Base-by-base conservation (phyloP, 2,329 filamentous ascomycete species). In the Sporothrix sp. region DNA sequence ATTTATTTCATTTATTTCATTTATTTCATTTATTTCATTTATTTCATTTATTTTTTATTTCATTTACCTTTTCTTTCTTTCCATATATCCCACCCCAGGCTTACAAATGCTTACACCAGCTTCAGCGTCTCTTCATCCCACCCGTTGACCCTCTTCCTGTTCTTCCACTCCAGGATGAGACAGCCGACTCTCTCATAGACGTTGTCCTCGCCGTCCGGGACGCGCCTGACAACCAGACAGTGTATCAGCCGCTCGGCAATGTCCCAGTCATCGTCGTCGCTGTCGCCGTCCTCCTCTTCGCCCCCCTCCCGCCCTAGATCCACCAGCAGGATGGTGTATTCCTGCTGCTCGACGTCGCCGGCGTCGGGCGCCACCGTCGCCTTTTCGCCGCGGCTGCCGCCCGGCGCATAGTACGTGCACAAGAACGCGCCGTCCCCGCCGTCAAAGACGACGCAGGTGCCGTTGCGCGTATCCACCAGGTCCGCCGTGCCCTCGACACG, bases 91-190 rank as follows among this genome's bases (percentile, higher is more conserved):
- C n/a, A n/a, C n/a, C n/a, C n/a, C n/a, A n/a, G n/a, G n/a, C n/a
- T n/a, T 28, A 28, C 21, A 21, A 10, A 21, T 18, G 18, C 18
- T 27, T 32, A 48, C 11, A 39, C 35, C 23, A 48, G 25, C 3
- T 36, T 23, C 33, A 48, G 14, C 7, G 45, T 39, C 25, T 48
- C 18, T 7, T 30, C 35, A 1, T 18, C 35, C 35, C 45, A 48
- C 11, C 23, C 7, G 18, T 48, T 16, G 2, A 48, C 35, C 4
- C 33, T 11, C 4, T 14, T 7, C 2, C 35, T 4, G 33, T n/a
- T 21, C 35, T 48, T 48, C 45, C 45, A 48, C 13, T 39, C 45
- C 7, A 48, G 45, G 13, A 48, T 20, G 4, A 16, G 16, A 14
- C 28, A 16, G 7, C 45, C 45, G 3, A 32, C 45, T 3, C 35